Conservation (phyloP, 306 rosid species). For the Trifolium fragiferum region DNA sequence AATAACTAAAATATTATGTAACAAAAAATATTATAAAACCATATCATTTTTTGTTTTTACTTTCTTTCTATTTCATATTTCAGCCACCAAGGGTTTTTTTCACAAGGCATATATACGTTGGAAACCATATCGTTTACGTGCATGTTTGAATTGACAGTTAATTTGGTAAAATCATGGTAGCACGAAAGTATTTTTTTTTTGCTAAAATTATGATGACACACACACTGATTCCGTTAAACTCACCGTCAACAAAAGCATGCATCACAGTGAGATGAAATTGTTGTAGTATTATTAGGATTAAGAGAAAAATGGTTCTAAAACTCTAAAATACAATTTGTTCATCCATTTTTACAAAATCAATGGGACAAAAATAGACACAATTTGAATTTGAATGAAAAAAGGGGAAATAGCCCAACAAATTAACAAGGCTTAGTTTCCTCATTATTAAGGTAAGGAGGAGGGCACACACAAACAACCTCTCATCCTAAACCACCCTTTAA, state of each 20-base stretch:
- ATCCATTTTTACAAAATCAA: conserved; percentile 44
- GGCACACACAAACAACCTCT: conserved; percentile 91
- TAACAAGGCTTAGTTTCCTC: conserved; percentile 37
- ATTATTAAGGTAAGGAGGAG: conserved; percentile 79
- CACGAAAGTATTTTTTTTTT: background rate
- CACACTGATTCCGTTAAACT: background rate
- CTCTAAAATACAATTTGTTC: conserved; percentile 44
- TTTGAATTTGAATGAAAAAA: background rate
- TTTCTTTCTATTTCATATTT: no score
- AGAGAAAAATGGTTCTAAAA: conserved; percentile 35
- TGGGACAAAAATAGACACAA: conserved; percentile 32
- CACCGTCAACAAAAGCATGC: background rate
- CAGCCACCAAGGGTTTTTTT: no score
- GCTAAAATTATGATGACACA: background rate
- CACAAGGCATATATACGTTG: no score
- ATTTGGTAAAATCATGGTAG: background rate
- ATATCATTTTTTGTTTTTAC: background rate
- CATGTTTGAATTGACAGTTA: background rate
- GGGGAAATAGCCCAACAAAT: conserved; percentile 43
- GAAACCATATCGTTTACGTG: no score
- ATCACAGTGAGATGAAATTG: background rate
- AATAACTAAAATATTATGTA: background rate
- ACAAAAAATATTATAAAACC: background rate
- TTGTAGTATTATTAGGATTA: conserved; percentile 12
- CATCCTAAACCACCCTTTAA: conserved; percentile 77